Evolutionary conservation across 1,284 basidiomycete species (phyloP), one percentile per base, ranked within the genome.

Genomic region (Malassezia arunalokei): DNA sequence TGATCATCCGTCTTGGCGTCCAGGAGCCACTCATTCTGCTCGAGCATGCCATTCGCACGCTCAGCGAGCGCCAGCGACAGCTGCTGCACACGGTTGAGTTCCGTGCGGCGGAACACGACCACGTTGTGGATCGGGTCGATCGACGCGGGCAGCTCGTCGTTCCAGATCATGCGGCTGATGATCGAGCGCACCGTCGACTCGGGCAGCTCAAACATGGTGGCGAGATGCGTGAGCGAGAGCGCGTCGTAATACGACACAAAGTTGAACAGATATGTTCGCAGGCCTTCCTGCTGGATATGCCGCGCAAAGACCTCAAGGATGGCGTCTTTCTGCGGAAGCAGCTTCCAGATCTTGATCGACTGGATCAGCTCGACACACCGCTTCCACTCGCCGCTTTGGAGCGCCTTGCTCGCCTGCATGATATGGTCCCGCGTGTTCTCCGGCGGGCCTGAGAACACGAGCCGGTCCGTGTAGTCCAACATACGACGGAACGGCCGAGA

Each of bases 121-220:
- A 89, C 80, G 66, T 95, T 89, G 49, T 88, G 81, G 78, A 49
- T 83, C 81, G 47, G 83, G 73, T 98, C 94, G 53, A 99, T 78
- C 30, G 88, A 91, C 1, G 92, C 94, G 0, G 86, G 80, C 12
- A 98, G 79, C 74, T 96, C 91, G 73, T 96, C 94, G 66, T 82
- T 89, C 89, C 91, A 96, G 69, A 98, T 95, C 94, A 99, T 96
- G 76, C 90, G 88, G 42, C 87, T 91, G 43, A 96, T 86, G 65
- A 95, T 83, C 24, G 90, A 91, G 5, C 85, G 89, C 7, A 95
- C 88, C 11, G 82, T 77, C 46, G 83, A 80, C 51, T 84, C 75
- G 6, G 87, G 79, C 12, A 98, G 78, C 29, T 83, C 83, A 77
- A 98, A 96, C 3, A 87, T 94, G 53, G 81, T 80, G 6, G 90